Conservation (phyloP, 2,329 filamentous ascomycete species). For the Davidsoniella eucalypti region DNA sequence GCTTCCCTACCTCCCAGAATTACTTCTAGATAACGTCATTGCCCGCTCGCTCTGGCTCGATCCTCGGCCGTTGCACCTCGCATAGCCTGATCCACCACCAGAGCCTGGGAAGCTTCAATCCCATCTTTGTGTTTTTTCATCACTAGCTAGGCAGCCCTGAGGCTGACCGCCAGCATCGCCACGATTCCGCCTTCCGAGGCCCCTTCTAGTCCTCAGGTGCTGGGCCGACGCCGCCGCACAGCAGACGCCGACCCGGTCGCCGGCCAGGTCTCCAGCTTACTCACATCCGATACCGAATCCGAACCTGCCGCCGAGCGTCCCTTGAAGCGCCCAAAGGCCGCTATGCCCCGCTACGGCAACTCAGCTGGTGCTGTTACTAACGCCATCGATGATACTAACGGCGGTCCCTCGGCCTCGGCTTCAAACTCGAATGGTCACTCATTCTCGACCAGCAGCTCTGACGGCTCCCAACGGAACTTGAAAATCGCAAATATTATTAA, state of each 20-base stretch:
- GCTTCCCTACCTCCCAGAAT: too few relatives aligned
- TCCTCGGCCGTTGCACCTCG: background rate
- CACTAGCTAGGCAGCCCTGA: slow-evolving; percentile 6
- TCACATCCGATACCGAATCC: background rate
- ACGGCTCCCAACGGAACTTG: background rate
- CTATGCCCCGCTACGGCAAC: background rate
- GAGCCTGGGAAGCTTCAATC: background rate
- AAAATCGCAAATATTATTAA: slow-evolving; percentile 11
- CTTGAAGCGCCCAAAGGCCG: slow-evolving; percentile 2
- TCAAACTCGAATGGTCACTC: background rate
- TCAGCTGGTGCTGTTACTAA: background rate
- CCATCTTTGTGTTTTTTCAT: background rate
- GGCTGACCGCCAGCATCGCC: slow-evolving; percentile 4
- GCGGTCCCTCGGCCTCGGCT: background rate
- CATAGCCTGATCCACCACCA: background rate
- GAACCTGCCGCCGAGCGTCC: slow-evolving; percentile 3
- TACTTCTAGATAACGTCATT: background rate
- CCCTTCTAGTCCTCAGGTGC: slow-evolving; percentile 3
- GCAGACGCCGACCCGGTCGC: slow-evolving; percentile 1
- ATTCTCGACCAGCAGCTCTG: too few relatives aligned
- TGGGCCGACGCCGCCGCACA: slow-evolving; percentile 8
- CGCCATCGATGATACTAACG: background rate
- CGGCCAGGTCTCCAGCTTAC: background rate
- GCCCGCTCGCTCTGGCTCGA: background rate
- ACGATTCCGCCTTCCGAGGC: slow-evolving; percentile 6